Evolutionary conservation across 2,329 filamentous ascomycete genomes (phyloP).

Genomic region (Aspergillus ochraceus): DNA sequence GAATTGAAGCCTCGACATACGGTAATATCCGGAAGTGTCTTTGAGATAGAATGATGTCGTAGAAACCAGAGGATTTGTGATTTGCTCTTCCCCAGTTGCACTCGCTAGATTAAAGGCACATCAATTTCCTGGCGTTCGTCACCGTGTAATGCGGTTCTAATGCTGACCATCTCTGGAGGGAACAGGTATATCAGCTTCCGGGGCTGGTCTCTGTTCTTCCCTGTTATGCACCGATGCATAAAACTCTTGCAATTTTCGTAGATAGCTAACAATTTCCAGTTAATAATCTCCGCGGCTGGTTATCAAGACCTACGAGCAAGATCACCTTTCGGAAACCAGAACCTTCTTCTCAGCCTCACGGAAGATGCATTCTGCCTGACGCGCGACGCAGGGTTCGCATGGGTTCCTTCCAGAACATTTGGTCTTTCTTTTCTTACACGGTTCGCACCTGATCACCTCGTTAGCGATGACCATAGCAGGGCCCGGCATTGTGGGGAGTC

Average conservation of each 20-base stretch:
- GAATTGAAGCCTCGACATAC: neutral
- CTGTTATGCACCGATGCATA: neutral
- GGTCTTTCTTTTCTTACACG: slow-evolving; percentile 10
- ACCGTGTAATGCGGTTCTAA: neutral
- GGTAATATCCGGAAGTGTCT: neutral
- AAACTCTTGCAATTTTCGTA: neutral
- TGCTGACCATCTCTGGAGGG: no score
- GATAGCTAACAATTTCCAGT: neutral
- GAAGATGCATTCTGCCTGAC: slow-evolving; percentile 6
- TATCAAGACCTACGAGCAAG: neutral
- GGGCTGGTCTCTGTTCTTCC: neutral
- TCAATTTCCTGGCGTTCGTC: neutral
- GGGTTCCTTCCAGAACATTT: slow-evolving; percentile 11
- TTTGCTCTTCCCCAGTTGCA: neutral
- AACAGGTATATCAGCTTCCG: no score
- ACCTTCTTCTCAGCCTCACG: slow-evolving; percentile 7
- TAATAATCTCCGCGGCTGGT: neutral
- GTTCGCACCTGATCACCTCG: slow-evolving; percentile 1
- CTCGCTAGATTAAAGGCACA: neutral
- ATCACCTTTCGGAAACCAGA: neutral
- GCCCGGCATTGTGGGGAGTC: no score
- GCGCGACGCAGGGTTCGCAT: slow-evolving; percentile 8
- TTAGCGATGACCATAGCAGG: neutral
- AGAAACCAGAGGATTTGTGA: slow-evolving; percentile 1
- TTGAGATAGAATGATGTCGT: slow-evolving; percentile 1